A percentile compares a stretch with the other conserved stretches of the same genome.
These are phyloP conservation scores for Withania somnifera DNA, from an alignment of 305 asterid genomes.

Conservation along the genomic window DNA sequence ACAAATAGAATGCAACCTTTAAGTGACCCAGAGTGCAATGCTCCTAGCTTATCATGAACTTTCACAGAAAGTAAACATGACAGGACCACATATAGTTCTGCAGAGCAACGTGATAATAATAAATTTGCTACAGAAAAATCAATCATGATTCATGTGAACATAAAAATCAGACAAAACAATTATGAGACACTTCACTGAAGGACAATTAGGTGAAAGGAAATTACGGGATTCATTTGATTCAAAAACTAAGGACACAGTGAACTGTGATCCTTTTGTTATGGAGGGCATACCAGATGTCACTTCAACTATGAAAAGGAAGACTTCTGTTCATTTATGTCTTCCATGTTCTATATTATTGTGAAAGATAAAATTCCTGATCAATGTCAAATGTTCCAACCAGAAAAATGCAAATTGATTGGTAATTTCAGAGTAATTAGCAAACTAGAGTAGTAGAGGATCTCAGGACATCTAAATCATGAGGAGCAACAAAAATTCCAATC, in stretches of 20 bases:
- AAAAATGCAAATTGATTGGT: not conserved
- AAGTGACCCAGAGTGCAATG: slow-evolving; percentile 15
- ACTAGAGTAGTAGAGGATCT: not conserved
- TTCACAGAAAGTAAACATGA: slow-evolving; percentile 15
- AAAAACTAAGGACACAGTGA: not conserved
- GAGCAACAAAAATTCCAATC: not conserved
- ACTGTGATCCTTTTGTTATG: not conserved
- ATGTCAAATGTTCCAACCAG: not conserved
- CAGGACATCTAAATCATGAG: not conserved
- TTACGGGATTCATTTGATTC: slow-evolving; percentile 12
- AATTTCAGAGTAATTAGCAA: not conserved
- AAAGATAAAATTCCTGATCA: not conserved
- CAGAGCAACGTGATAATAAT: slow-evolving; percentile 13
- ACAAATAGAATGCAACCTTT: slow-evolving; percentile 17
- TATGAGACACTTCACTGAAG: not conserved
- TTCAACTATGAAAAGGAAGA: slow-evolving; percentile 6
- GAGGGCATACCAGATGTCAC: slow-evolving; percentile 12
- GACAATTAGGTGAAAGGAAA: slow-evolving; percentile 1
- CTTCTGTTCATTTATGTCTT: not conserved
- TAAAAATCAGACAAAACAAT: slow-evolving; percentile 3
- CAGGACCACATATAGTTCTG: slow-evolving; percentile 32
- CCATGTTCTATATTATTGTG: not conserved
- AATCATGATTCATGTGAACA: slow-evolving; percentile 5
- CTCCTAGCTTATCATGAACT: slow-evolving; percentile 15
- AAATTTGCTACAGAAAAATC: slow-evolving; percentile 6